phyloP scores from a whole-genome alignment of 2,329 filamentous ascomycete species.

The Pezicula neosporulosa region DNA sequence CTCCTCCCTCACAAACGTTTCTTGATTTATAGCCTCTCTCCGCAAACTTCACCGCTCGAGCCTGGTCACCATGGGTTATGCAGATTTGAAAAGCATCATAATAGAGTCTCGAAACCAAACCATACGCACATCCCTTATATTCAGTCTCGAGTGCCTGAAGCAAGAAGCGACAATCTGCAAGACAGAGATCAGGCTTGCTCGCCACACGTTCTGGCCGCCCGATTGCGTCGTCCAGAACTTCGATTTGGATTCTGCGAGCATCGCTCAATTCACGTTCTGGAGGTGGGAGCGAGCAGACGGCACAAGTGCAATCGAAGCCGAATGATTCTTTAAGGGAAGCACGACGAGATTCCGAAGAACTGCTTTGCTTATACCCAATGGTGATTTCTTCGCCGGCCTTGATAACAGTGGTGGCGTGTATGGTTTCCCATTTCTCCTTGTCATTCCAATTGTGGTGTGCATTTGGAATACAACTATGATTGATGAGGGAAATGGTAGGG shows the following conservation, averaged over 20 bases:
- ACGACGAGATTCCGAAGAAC: conserved; percentile 13
- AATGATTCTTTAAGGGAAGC: conserved; percentile 27
- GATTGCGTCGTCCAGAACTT: conserved; percentile 30
- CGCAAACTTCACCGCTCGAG: conserved; percentile 39
- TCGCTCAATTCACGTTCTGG: conserved; percentile 27
- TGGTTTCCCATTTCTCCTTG: conserved; percentile 9
- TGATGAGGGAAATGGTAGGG: conserved; percentile 18
- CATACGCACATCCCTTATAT: conserved; percentile 18
- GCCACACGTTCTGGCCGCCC: conserved; percentile 25
- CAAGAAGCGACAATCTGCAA: conserved; percentile 26
- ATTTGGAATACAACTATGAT: conserved; percentile 23
- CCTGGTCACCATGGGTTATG: conserved; percentile 38
- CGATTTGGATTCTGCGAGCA: conserved; percentile 24
- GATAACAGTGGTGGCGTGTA: conserved; percentile 19
- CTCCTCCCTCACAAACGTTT: conserved; percentile 35
- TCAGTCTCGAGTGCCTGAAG: conserved; percentile 25
- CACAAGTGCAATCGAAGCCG: conserved; percentile 31
- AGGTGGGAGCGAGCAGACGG: conserved; percentile 24
- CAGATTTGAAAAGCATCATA: conserved; percentile 40
- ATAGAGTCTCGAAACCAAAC: conserved; percentile 30
- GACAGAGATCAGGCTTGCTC: conserved; percentile 21
- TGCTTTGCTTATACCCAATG: conserved; percentile 15
- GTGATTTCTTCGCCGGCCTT: conserved; percentile 19
- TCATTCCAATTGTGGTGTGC: conserved; percentile 22
- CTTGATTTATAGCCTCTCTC: conserved; percentile 33